Evolutionary conservation across 2,329 filamentous ascomycete species (phyloP), one percentile per base, ranked within the genome.

Genomic region (Trichoderma sp.): DNA sequence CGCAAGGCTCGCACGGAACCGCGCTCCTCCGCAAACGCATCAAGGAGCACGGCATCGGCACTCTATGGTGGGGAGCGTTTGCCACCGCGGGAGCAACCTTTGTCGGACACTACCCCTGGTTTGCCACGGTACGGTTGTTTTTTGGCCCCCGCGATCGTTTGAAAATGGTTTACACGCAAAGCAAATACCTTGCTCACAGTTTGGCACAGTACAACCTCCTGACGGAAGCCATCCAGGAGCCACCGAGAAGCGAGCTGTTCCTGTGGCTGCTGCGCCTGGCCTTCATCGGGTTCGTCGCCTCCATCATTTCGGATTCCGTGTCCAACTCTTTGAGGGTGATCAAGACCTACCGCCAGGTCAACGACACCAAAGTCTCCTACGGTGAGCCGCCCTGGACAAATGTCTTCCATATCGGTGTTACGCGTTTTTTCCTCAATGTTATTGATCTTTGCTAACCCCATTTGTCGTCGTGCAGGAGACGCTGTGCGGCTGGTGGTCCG

Each of bases 341-440:
- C 5, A 82, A 82, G 71, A 82, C 80, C 0, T 82, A 81, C 64
- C 79, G 80, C 1, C 80, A 82, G 67, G 80, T 82, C 65, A 82
- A 82, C 59, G 79, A 82, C 19, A 79, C 75, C 4, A 74, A 80
- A 52, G 75, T 82, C 1, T 81, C 80, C 2, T 82, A 82, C 47
- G 66, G 80, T 82, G 72, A 71, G 73, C 4, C 21, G 21, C 21
- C 21, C 21, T 24, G 21, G 21, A 24, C 21, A 24, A 24, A 24
- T 24, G 21, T 24, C 21, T 24, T 24, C 21, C 21, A 24, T 24
- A 24, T 24, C 21, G 21, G 21, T 24, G 21, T 24, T 24, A 24
- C 21, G 21, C 3, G 21, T 24, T 24, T 24, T 3, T 2, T 24
- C 21, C 21, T 24, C 21, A 24, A 24, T 24, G 21, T 24, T 24